Evolutionary conservation across 768 basidiomycete genomes (phyloP).

Genomic region (Lactarius akahatsu): DNA sequence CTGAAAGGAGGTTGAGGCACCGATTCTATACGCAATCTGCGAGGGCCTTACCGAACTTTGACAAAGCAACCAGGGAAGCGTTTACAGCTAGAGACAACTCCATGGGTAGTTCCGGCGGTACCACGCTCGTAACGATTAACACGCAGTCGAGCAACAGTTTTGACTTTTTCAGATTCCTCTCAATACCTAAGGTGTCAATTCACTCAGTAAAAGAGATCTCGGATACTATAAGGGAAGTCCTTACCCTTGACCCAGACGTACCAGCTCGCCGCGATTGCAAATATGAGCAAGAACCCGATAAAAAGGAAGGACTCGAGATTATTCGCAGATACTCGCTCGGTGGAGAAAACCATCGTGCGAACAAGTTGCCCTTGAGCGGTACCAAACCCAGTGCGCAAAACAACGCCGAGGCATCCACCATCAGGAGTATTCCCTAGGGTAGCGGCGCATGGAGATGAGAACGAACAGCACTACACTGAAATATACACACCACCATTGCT

Average conservation of each 20-base stretch:
- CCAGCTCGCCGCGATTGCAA: slow-evolving; percentile 96
- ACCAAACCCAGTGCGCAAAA: slow-evolving; percentile 94
- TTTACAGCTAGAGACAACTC: slow-evolving; percentile 96
- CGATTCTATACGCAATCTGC: neutral
- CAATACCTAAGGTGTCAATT: slow-evolving; percentile 59
- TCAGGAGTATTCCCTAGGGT: slow-evolving; percentile 71
- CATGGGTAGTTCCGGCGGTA: slow-evolving; percentile 98
- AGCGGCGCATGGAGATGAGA: slow-evolving; percentile 26
- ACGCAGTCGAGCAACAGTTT: slow-evolving; percentile 95
- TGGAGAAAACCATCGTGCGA: slow-evolving; percentile 98
- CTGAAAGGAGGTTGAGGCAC: slow-evolving; percentile 42
- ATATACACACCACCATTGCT: slow-evolving; percentile 46
- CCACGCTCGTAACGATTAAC: slow-evolving; percentile 94
- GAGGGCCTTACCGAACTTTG: slow-evolving; percentile 74
- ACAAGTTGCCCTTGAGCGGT: slow-evolving; percentile 97
- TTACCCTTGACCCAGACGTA: slow-evolving; percentile 97
- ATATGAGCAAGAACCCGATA: slow-evolving; percentile 96
- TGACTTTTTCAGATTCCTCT: slow-evolving; percentile 88
- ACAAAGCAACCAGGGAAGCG: slow-evolving; percentile 87
- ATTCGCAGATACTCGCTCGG: slow-evolving; percentile 95
- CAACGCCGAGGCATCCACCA: slow-evolving; percentile 87
- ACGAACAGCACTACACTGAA: slow-evolving; percentile 26
- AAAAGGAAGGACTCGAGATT: slow-evolving; percentile 95
- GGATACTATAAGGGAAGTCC: slow-evolving; percentile 28
- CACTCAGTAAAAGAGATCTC: neutral